These are phyloP conservation scores for Candolleomyces eurysporus DNA, from an alignment of 768 basidiomycete genomes.

Conservation along the genomic window DNA sequence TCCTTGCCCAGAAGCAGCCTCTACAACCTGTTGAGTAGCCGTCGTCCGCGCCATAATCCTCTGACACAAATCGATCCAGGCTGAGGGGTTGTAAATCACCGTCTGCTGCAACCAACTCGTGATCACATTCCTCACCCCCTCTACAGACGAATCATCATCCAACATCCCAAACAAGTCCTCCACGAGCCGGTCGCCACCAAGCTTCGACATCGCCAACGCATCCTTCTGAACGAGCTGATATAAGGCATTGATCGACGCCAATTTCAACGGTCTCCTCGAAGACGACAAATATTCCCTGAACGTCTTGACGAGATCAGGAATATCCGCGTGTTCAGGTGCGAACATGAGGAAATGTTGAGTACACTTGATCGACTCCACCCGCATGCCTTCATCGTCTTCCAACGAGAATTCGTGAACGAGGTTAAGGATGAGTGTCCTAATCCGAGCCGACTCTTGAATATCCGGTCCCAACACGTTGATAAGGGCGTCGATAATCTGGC, in stretches of 20 bases:
- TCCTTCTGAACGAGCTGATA: conserved; percentile 98
- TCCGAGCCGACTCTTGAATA: conserved; percentile 81
- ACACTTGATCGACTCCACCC: conserved; percentile 93
- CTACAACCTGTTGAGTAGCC: conserved; percentile 71
- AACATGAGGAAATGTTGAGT: conserved; percentile 98
- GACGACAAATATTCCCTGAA: conserved; percentile 83
- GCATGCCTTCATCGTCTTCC: conserved; percentile 84
- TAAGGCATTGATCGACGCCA: conserved; percentile 92
- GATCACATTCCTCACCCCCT: conserved; percentile 93
- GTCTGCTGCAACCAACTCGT: conserved; percentile 94
- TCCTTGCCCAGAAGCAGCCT: conserved; percentile 55
- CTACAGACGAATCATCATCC: conserved; percentile 90
- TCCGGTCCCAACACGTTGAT: conserved; percentile 95
- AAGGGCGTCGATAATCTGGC: conserved; percentile 89
- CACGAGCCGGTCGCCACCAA: conserved; percentile 92
- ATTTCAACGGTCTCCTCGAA: conserved; percentile 78
- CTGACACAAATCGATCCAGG: conserved; percentile 98
- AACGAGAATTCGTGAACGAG: conserved; percentile 82
- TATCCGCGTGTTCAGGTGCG: conserved; percentile 77
- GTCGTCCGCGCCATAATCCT: conserved; percentile 95
- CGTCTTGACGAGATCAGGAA: conserved; percentile 73
- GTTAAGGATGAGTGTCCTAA: conserved; percentile 78
- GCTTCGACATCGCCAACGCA: conserved; percentile 84
- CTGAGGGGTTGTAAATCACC: conserved; percentile 87
- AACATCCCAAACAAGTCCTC: conserved; percentile 94